These are phyloP conservation scores for Saturnispora sanitii DNA, from an alignment of 805 yeast genomes.

Conservation along the genomic window DNA sequence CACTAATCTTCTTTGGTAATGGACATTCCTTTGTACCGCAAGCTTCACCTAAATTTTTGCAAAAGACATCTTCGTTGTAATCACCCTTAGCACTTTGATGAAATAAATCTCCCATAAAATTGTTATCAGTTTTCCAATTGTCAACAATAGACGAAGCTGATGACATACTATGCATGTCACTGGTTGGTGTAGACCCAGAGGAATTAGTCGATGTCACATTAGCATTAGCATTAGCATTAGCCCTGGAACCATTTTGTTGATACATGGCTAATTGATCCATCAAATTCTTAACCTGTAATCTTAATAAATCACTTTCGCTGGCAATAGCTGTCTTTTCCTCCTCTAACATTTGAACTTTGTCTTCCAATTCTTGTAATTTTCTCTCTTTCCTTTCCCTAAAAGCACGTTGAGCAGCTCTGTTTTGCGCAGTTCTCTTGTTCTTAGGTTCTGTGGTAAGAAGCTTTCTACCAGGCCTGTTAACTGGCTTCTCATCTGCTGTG, in stretches of 20 bases:
- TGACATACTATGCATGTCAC: conserved; percentile 2
- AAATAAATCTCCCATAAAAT: conserved; percentile 8
- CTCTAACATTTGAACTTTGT: conserved; percentile 64
- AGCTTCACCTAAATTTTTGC: conserved; percentile 65
- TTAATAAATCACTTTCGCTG: conserved; percentile 63
- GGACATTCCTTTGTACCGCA: conserved; percentile 74
- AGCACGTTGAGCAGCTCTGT: conserved; percentile 97
- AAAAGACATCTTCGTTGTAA: conserved; percentile 71
- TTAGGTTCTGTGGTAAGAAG: conserved; percentile 65
- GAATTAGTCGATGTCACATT: neutral
- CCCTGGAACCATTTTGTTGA: conserved; percentile 10
- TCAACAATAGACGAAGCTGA: conserved; percentile 9
- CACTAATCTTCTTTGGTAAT: conserved; percentile 34
- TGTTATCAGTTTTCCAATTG: neutral
- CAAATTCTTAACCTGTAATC: conserved; percentile 66
- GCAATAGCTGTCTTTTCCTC: conserved; percentile 56
- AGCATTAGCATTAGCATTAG: too few relatives aligned
- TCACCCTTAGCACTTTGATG: conserved; percentile 23
- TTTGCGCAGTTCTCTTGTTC: conserved; percentile 88
- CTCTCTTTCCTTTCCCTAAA: conserved; percentile 89
- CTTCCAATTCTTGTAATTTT: conserved; percentile 77
- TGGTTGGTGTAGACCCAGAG: neutral
- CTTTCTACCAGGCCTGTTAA: conserved; percentile 66
- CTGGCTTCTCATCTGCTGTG: neutral
- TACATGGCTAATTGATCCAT: conserved; percentile 46